phyloP scores from a whole-genome alignment of 805 yeast genomes.

The Cyberlindnera lachancei region DNA sequence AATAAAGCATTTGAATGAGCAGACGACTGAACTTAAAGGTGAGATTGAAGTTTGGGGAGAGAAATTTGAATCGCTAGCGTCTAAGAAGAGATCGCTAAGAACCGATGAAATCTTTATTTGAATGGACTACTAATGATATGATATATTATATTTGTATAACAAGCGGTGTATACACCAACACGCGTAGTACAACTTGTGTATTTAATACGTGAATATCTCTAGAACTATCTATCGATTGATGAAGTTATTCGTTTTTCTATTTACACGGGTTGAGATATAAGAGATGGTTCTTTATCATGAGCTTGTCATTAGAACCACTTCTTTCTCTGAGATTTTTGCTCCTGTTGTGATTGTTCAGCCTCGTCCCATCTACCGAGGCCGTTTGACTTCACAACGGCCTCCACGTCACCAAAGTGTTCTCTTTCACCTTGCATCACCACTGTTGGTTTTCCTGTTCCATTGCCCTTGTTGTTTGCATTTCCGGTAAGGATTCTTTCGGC shows the following conservation, averaged over 20 bases:
- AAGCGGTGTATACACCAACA: too few species aligned
- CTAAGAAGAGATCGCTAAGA: constrained; percentile 13
- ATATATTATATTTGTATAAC: too few species aligned
- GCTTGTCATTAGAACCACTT: too few species aligned
- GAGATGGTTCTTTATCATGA: too few species aligned
- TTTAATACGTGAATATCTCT: not conserved
- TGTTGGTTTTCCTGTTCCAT: constrained; percentile 66
- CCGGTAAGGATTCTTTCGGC: constrained; percentile 74
- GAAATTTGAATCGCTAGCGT: constrained; percentile 24
- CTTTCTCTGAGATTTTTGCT: constrained; percentile 7
- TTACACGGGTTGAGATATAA: too few species aligned
- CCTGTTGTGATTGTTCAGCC: constrained; percentile 1
- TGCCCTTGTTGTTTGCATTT: constrained; percentile 36
- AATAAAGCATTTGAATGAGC: constrained; percentile 46
- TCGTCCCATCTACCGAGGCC: constrained; percentile 58
- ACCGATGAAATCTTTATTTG: constrained; percentile 22
- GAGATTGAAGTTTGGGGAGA: constrained; percentile 52
- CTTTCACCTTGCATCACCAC: constrained; percentile 85
- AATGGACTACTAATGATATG: not conserved
- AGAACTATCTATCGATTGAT: not conserved
- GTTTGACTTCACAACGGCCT: constrained; percentile 51
- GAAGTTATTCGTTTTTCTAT: not conserved
- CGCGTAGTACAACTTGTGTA: too few species aligned
- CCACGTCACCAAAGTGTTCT: constrained; percentile 79
- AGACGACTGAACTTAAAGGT: constrained; percentile 41